Percentiles rank a stretch among this genome's conserved stretches.
Conservation (phyloP, 352 stramenopile genomes). For the Thalassiosira ordinaria region DNA sequence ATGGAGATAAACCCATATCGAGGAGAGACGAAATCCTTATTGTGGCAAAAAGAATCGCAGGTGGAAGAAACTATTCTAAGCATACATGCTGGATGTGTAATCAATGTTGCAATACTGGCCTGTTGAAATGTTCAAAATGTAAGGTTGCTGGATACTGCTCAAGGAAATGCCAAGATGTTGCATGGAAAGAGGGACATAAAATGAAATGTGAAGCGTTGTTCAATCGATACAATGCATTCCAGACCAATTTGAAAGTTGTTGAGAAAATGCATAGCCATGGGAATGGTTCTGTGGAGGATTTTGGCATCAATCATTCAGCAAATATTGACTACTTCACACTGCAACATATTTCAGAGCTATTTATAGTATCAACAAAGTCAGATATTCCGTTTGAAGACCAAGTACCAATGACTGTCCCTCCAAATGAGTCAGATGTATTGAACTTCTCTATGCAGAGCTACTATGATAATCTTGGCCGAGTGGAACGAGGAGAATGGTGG, state of each 20-base stretch:
- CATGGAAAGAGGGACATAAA: constrained; percentile 2
- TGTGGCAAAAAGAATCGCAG: not conserved
- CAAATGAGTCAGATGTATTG: not conserved
- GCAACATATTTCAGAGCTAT: not conserved
- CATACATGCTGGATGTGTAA: not conserved
- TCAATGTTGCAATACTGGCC: not conserved
- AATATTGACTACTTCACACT: not conserved
- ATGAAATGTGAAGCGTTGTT: not conserved
- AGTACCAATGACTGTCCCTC: no score
- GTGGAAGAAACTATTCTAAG: no score
- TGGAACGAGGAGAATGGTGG: not conserved
- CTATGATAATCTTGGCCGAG: not conserved
- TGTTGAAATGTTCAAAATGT: constrained; percentile 4
- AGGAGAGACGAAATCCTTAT: not conserved
- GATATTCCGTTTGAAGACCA: no score
- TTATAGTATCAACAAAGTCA: not conserved
- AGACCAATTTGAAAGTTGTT: not conserved
- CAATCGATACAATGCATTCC: not conserved
- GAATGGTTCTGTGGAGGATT: not conserved
- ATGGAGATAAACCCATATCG: not conserved
- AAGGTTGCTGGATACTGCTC: constrained; percentile 1
- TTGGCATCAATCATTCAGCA: not conserved
- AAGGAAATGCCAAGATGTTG: constrained; percentile 1
- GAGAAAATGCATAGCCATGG: not conserved
- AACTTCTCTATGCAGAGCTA: not conserved